Conservation (phyloP, 768 basidiomycete species). For the Chalciporus piperatus region DNA sequence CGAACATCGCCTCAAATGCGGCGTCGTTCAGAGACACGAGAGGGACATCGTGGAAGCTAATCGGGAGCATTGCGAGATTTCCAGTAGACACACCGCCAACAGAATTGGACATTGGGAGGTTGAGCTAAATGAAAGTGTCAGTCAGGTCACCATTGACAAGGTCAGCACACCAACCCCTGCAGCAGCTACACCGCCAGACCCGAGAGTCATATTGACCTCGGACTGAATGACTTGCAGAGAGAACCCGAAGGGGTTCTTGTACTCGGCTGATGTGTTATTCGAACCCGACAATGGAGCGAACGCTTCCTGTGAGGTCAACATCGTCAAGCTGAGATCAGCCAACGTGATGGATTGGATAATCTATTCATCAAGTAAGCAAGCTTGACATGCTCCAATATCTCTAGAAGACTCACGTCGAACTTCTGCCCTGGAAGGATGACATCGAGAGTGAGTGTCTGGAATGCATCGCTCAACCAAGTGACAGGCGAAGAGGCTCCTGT, state of each 20-base stretch:
- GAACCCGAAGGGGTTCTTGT: slow-evolving; percentile 78
- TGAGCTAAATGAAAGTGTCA: slow-evolving; percentile 37
- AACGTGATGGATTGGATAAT: slow-evolving; percentile 64
- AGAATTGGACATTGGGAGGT: slow-evolving; percentile 45
- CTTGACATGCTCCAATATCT: background rate
- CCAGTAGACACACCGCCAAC: slow-evolving; percentile 69
- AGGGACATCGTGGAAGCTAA: slow-evolving; percentile 56
- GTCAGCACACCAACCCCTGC: slow-evolving; percentile 43
- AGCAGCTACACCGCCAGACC: slow-evolving; percentile 44
- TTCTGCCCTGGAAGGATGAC: slow-evolving; percentile 63
- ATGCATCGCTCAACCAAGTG: slow-evolving; percentile 66
- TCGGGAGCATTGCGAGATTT: slow-evolving; percentile 55
- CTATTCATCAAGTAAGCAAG: slow-evolving; percentile 24
- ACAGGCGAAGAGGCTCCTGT: slow-evolving; percentile 49
- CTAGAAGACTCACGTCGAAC: slow-evolving; percentile 39
- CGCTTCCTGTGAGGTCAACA: slow-evolving; percentile 50
- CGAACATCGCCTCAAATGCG: slow-evolving; percentile 57
- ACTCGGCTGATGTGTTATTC: slow-evolving; percentile 50
- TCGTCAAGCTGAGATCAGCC: slow-evolving; percentile 52
- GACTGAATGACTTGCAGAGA: slow-evolving; percentile 60
- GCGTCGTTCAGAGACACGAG: slow-evolving; percentile 52
- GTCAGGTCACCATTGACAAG: background rate
- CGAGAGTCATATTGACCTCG: slow-evolving; percentile 53
- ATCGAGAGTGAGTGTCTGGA: slow-evolving; percentile 59
- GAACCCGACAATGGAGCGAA: slow-evolving; percentile 63